Evolutionary conservation across 73 alveolate species (phyloP).

Genomic region (Paramecium octaurelia): DNA sequence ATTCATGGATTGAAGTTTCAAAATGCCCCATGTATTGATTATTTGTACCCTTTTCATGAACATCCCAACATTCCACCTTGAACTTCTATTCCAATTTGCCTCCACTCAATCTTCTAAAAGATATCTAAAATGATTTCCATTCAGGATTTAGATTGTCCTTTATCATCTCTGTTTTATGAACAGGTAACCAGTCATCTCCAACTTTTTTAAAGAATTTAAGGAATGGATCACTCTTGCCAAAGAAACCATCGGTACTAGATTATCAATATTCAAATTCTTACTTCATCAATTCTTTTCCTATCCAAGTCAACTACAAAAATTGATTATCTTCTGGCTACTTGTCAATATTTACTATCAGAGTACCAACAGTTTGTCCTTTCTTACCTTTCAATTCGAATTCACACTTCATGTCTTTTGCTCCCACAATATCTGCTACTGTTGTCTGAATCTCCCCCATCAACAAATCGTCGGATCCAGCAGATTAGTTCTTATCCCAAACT

Average conservation of each 20-base stretch:
- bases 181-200: constrained; percentile 40
- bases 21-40: constrained; percentile 71
- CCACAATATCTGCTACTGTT: constrained; percentile 79
- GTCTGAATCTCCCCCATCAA: constrained; percentile 64
- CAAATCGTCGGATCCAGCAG: constrained; percentile 56
- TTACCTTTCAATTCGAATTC: constrained; percentile 56
- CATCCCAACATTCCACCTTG: constrained; percentile 74
- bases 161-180: constrained; percentile 57
- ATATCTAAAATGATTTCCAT: constrained; percentile 74
- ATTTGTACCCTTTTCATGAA: constrained; percentile 54
- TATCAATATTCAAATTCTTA: not conserved
- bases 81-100: constrained; percentile 62
- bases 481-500: constrained; percentile 68
- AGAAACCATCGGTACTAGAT: constrained; percentile 61
- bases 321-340: constrained; percentile 59
- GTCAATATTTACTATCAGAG: constrained; percentile 68
- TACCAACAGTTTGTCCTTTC: constrained; percentile 34
- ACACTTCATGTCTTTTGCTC: constrained; percentile 66
- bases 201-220: constrained; percentile 43
- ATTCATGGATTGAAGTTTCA: constrained; percentile 62
- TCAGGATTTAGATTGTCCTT: constrained; percentile 67
- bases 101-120: constrained; percentile 69
- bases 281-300: constrained; percentile 54
- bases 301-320: constrained; percentile 48
- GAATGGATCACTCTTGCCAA: constrained; percentile 69